Conservation (phyloP, 2,329 filamentous ascomycete species). For the Mollisia scopiformis region DNA sequence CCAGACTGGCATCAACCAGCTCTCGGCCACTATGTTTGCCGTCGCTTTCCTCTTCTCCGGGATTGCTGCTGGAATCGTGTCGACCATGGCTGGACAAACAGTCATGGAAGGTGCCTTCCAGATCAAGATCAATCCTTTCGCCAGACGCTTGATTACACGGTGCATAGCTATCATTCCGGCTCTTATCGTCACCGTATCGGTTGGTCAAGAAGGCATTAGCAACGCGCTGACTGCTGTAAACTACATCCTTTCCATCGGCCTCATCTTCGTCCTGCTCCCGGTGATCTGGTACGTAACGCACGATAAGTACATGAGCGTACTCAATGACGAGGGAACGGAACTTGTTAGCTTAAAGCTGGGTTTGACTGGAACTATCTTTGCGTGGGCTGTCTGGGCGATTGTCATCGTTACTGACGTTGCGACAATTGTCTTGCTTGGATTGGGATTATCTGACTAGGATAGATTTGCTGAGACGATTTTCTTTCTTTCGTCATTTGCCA, state of each 20-base stretch:
- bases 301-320: slow-evolving; percentile 9
- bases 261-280: slow-evolving; percentile 7
- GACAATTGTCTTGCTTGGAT: slow-evolving; percentile 1
- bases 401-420: slow-evolving; percentile 7
- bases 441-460: slow-evolving; percentile 6
- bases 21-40: slow-evolving; percentile 5
- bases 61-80: slow-evolving; percentile 10
- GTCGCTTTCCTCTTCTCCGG: slow-evolving; percentile 8
- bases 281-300: slow-evolving; percentile 8
- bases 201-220: slow-evolving; percentile 2
- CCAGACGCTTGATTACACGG: slow-evolving; percentile 3
- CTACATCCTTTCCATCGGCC: slow-evolving; percentile 2
- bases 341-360: slow-evolving; percentile 5
- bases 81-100: slow-evolving; percentile 10
- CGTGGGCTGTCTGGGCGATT: slow-evolving; percentile 8
- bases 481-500: no score
- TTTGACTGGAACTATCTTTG: not conserved
- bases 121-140: slow-evolving; percentile 6
- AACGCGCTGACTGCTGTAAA: slow-evolving; percentile 7
- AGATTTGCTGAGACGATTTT: not conserved
- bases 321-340: not conserved
- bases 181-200: slow-evolving; percentile 1
- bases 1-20: not conserved
- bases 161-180: slow-evolving; percentile 13
- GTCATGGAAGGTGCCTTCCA: slow-evolving; percentile 9